Evolutionary conservation across 768 basidiomycete genomes (phyloP), one percentile per base, ranked within the genome.

Genomic region (Amanita brunnescens): DNA sequence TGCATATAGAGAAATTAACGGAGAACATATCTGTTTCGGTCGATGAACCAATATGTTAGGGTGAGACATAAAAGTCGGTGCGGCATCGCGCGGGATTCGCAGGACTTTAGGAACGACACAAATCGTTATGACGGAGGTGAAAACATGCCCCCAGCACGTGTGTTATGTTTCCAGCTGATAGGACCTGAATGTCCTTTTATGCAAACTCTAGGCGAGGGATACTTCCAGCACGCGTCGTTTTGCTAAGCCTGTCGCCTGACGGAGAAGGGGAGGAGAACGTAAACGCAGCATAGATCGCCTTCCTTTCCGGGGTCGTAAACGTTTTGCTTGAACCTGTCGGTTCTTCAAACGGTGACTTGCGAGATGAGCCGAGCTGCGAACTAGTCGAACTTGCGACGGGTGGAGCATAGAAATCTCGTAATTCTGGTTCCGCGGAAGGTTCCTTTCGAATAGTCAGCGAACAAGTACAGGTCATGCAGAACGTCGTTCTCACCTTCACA

Each of bases 191-290:
- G 12, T 13, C 48, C 32, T 51, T 41, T 35, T 44, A 43, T 42
- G 41, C 50, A 16, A 62, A 53, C 53, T 60, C 59, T 38, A 61
- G 61, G 47, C 48, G 63, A 51, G 56, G 65, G 59, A 52, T 51
- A 61, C 62, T 59, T 59, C 63, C 52, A 54, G 65, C 67, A 34
- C 68, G 66, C 30, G 64, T 70, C 18, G 66, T 64, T 61, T 74
- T 69, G 59, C 66, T 74, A 66, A 75, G 76, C 50, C 80, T 80
- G 52, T 77, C 68, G 47, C 76, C 74, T 1, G 78, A 71, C 8
- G 78, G 80, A 1, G 83, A 83, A 6, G 87, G 87, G 1, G 85
- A 83, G 13, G 81, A 76, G 68, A 90, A 90, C 2, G 87, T 89
- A 62, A 90, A 90, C 3, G 85, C 75, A 18, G 84, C 73, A 62